Percentiles rank a stretch among this genome's conserved stretches.
phyloP scores from a whole-genome alignment of 2,329 filamentous ascomycete genomes.

The Colletotrichum theobromicola region DNA sequence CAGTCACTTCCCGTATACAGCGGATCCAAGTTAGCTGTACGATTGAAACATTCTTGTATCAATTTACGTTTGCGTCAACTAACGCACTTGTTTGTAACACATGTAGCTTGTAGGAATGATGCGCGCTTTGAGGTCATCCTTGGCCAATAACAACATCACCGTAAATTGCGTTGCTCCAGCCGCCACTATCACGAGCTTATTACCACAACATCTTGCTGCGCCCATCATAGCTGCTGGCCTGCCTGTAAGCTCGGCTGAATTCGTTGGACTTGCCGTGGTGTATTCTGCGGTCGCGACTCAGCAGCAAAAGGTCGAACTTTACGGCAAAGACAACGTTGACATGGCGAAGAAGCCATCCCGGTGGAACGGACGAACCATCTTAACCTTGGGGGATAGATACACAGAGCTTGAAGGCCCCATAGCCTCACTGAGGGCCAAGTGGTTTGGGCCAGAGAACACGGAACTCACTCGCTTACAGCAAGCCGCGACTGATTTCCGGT shows the following conservation, averaged over 20 bases:
- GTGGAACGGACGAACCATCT: slow-evolving; percentile 40
- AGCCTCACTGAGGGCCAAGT: slow-evolving; percentile 26
- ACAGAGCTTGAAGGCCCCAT: slow-evolving; percentile 38
- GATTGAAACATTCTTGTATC: not conserved
- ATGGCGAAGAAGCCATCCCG: not conserved
- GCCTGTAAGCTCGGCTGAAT: slow-evolving; percentile 35
- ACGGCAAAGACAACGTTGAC: slow-evolving; percentile 36
- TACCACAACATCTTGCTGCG: slow-evolving; percentile 33
- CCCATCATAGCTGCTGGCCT: slow-evolving; percentile 34
- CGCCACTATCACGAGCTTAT: slow-evolving; percentile 33
- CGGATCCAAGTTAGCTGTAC: slow-evolving; percentile 20
- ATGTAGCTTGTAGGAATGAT: slow-evolving; percentile 34
- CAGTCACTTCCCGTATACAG: slow-evolving; percentile 37
- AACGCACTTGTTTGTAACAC: not conserved
- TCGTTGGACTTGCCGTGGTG: slow-evolving; percentile 39
- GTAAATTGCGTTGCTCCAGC: slow-evolving; percentile 45
- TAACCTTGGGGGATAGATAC: slow-evolving; percentile 38
- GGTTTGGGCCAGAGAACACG: slow-evolving; percentile 31
- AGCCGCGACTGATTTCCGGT: not conserved
- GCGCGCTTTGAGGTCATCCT: slow-evolving; percentile 32
- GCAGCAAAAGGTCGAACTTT: slow-evolving; percentile 33
- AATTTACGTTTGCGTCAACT: no score
- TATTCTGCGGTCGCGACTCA: slow-evolving; percentile 41
- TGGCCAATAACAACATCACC: slow-evolving; percentile 32
- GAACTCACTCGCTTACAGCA: not conserved